Conservation (phyloP, 306 rosid genomes). For the Castanea sativa region DNA sequence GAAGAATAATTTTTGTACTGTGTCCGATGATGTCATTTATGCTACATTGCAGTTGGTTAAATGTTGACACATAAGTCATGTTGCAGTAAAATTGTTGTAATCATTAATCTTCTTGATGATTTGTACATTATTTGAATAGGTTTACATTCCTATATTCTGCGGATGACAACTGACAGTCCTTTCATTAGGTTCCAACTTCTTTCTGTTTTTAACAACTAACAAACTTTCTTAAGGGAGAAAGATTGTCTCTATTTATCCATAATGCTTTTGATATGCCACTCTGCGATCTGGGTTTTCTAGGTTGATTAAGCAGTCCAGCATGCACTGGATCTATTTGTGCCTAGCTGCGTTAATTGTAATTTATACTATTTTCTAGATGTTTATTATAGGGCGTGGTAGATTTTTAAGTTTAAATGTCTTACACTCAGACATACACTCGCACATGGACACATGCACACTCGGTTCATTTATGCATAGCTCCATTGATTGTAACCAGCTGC, state of each 20-base stretch:
- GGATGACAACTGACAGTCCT: neutral
- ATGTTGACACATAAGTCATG: neutral
- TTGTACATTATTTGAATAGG: neutral
- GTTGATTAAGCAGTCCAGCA: too few species aligned
- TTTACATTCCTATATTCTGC: neutral
- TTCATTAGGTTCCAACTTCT: neutral
- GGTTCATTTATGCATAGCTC: too few species aligned
- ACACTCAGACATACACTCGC: too few species aligned
- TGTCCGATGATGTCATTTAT: neutral
- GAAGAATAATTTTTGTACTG: neutral
- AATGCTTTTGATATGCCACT: neutral
- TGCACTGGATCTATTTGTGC: too few species aligned
- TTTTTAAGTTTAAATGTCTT: too few species aligned
- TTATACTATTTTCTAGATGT: too few species aligned
- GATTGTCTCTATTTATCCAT: neutral
- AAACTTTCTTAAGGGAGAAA: neutral
- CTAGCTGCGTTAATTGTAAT: too few species aligned
- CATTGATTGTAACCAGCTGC: too few species aligned
- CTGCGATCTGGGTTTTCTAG: neutral
- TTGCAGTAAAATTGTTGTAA: too few species aligned
- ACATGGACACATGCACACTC: too few species aligned
- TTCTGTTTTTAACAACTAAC: neutral
- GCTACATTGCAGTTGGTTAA: neutral
- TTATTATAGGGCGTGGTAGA: too few species aligned
- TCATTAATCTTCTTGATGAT: neutral